Base-by-base conservation (phyloP, 2,329 filamentous ascomycete genomes). In the Aspergillus sp. region DNA sequence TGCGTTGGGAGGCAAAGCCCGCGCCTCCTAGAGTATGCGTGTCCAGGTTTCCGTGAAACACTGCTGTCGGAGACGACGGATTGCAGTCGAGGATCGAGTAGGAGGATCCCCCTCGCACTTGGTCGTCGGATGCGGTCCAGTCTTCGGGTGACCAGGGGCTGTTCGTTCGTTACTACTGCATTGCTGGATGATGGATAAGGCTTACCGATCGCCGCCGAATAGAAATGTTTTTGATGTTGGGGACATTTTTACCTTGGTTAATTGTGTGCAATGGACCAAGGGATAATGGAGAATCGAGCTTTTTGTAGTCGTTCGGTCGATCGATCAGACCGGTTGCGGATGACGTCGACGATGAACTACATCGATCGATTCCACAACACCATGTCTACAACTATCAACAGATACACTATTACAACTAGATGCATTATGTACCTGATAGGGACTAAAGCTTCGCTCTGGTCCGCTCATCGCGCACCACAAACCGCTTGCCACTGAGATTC, bases 1-100 rank as follows among this genome's bases (percentile, higher is more conserved):
- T 90, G 44, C 86, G 82, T 67, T 93, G 90, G 4, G 86, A 89
- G 9, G 89, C 89, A 65, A 95, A 94, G 4, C 90, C 90, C 1
- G 90, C 89, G 26, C 88, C 89, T 22, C 89, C 89, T 0, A 94
- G 82, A 0, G 88, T 84, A 49, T 79, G 80, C 57, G 86, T 90
- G 71, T 94, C 89, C 17, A 94, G 79, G 20, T 77, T 76, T 2
- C 90, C 89, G 57, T 82, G 73, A 72, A 92, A 91, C 8, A 67
- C 69, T 3, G 79, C 82, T 4, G 66, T 69, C 2, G 68, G 58
- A 13, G 67, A 56, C 17, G 67, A 68, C 35, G 64, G 53, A 45
- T 71, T 69, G 19, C 52, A 50, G 40, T 67, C 69, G n/a, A 83
- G 67, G 55, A 77, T 69, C 30, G 82, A 84, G 50, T 74, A 70